Evolutionary conservation across 2,329 filamentous ascomycete species (phyloP).

Genomic region (Plectosphaerella plurivora): DNA sequence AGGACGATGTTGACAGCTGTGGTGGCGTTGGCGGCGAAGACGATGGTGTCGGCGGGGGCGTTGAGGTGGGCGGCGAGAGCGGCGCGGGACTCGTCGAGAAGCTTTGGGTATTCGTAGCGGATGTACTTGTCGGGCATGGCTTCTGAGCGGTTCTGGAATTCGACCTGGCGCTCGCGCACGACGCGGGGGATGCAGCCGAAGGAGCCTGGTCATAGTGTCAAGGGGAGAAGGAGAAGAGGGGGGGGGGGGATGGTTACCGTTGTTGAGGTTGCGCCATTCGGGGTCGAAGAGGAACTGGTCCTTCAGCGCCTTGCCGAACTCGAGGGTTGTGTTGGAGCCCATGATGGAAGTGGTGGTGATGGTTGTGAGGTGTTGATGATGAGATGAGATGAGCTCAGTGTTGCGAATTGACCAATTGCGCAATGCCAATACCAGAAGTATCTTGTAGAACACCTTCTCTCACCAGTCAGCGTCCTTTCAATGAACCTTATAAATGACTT

Average conservation of each 20-base stretch:
- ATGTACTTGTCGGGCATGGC: conserved; percentile 71
- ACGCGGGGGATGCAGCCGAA: conserved; percentile 70
- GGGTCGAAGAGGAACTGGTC: conserved; percentile 67
- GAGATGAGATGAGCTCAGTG: too few species aligned
- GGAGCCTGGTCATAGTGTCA: too few species aligned
- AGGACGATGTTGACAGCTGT: conserved; percentile 74
- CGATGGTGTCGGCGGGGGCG: conserved; percentile 59
- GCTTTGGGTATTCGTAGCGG: conserved; percentile 58
- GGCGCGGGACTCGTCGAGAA: conserved; percentile 60
- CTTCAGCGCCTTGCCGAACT: conserved; percentile 37
- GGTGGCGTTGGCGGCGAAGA: conserved; percentile 80
- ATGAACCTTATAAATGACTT: too few species aligned
- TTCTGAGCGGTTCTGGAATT: conserved; percentile 66
- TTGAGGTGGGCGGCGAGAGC: conserved; percentile 64
- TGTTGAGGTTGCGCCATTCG: conserved; percentile 70
- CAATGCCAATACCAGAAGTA: too few species aligned
- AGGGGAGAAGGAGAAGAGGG: neutral
- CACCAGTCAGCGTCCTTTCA: too few species aligned
- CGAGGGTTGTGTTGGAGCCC: neutral
- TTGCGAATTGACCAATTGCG: too few species aligned
- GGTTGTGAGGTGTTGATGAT: too few species aligned
- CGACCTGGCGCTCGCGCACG: conserved; percentile 54
- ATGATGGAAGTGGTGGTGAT: neutral
- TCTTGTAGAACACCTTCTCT: too few species aligned
- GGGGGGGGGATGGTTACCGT: conserved; percentile 48